Conservation (phyloP, 805 yeast species). For the Yarrowia deformans region DNA sequence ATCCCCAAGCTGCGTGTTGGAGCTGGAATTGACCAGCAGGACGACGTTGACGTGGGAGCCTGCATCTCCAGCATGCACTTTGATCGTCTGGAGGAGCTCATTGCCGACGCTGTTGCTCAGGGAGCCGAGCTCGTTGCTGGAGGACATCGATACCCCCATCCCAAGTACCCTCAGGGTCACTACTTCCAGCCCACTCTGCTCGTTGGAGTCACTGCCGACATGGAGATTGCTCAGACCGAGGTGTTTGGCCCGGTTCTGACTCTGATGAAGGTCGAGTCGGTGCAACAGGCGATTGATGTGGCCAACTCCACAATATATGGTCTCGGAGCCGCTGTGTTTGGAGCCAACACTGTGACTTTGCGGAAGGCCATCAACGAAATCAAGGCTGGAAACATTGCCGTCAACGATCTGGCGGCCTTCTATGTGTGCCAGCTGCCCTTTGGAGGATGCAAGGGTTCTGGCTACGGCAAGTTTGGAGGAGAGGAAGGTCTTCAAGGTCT, state of each 20-base stretch:
- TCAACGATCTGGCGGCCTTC: constrained; percentile 96
- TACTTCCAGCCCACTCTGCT: constrained; percentile 90
- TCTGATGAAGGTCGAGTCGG: constrained; percentile 71
- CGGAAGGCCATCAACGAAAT: constrained; percentile 68
- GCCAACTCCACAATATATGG: constrained; percentile 91
- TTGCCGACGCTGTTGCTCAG: constrained; percentile 72
- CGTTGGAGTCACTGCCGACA: constrained; percentile 76
- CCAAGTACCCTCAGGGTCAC: constrained; percentile 94
- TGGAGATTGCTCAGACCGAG: constrained; percentile 86
- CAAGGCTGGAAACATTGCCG: constrained; percentile 90
- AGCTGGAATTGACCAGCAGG: constrained; percentile 88
- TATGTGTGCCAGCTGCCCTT: constrained; percentile 96
- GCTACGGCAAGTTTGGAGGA: constrained; percentile 98
- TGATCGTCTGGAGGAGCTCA: constrained; percentile 66
- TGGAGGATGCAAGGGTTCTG: constrained; percentile 93
- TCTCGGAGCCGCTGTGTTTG: constrained; percentile 90
- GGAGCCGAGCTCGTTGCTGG: constrained; percentile 88
- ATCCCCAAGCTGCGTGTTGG: constrained; percentile 76
- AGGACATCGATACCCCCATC: constrained; percentile 81
- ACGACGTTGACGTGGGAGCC: constrained; percentile 96
- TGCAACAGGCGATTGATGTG: constrained; percentile 72
- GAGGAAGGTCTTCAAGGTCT: constrained; percentile 94
- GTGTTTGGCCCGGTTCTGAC: constrained; percentile 93
- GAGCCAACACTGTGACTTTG: constrained; percentile 64
- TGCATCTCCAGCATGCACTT: constrained; percentile 84